Evolutionary conservation across 257 asterid genomes (phyloP), one percentile per base, ranked within the genome.

Genomic region (Solanum chiquidenum): DNA sequence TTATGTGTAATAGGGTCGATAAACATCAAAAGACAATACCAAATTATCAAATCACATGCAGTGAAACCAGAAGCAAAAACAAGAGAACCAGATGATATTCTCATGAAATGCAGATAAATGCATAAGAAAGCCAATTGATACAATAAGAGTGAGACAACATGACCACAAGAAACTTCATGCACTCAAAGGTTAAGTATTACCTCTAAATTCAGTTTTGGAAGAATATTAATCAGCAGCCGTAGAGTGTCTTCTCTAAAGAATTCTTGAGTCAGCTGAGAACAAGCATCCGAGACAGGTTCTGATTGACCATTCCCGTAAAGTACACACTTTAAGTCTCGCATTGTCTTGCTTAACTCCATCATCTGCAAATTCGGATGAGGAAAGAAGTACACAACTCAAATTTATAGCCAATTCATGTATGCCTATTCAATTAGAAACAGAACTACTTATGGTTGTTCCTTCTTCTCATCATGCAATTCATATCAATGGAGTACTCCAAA

Each of bases 241-340:
- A 94, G 92, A 31, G 96, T 91, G 88, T 95, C 86, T 82, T 92
- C 94, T 64, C 90, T 91, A 86, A 95, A 94, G 88, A 95, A 93
- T 87, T 93, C 96, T 66, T 90, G 93, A 5, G 98, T 93, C 90
- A 95, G 90, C 90, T 94, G 98, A 9, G 92, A 88, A 86, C 98
- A 95, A 14, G 95, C 93, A 46, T 93, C 93, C 1, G 93, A 85
- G 23, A 93, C 91, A 12, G 98, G 98, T 88, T 92, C 95, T 23
- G 94, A 88, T 84, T 92, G 95, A 84, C 95, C 92, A 83, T 90
- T 93, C 44, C 98, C 96, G 12, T 93, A 93, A 29, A 95, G 94
- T 60, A 94, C 91, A 73, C 86, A 91, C 90, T 95, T 93, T 89
- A 95, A 62, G 5, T 94, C 95, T 42, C 93, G 89, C 34, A 95